Conservation (phyloP, 2,329 filamentous ascomycete species). For the Epichloe amarillans region DNA sequence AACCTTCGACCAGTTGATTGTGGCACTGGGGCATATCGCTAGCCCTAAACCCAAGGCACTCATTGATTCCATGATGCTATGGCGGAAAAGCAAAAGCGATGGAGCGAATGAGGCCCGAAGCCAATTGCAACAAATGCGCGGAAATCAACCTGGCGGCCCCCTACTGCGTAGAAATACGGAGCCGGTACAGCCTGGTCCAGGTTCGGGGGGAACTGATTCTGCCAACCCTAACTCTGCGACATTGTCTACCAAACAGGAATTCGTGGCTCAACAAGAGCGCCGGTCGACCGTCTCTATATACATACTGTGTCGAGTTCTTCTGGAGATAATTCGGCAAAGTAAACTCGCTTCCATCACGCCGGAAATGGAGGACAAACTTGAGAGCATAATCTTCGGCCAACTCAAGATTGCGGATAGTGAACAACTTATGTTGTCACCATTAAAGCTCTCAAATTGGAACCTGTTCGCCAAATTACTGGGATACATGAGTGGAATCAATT, state of each 20-base stretch:
- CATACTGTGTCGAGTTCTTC: conserved; percentile 81
- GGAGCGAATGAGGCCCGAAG: conserved; percentile 57
- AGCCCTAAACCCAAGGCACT: conserved; percentile 87
- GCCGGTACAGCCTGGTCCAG: conserved; percentile 37
- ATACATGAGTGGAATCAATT: conserved; percentile 92
- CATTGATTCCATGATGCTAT: conserved; percentile 96
- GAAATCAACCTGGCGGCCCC: conserved; percentile 29
- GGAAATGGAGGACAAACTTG: conserved; percentile 88
- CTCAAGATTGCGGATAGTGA: conserved; percentile 80
- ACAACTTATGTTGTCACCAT: conserved; percentile 59
- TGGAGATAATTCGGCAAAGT: conserved; percentile 89
- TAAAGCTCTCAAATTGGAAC: conserved; percentile 90
- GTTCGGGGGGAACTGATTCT: conserved; percentile 14
- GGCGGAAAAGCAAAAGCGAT: conserved; percentile 93
- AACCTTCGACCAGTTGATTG: conserved; percentile 86
- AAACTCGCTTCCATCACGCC: conserved; percentile 67
- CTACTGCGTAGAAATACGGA: conserved; percentile 64
- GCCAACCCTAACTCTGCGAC: conserved; percentile 23
- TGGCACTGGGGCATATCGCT: conserved; percentile 85
- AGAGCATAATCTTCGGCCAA: conserved; percentile 94
- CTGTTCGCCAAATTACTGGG: conserved; percentile 86
- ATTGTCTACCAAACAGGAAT: conserved; percentile 48
- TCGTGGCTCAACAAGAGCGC: conserved; percentile 68
- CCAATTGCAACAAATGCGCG: conserved; percentile 41
- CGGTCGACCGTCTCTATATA: conserved; percentile 92